Base-by-base conservation (phyloP, 2,329 filamentous ascomycete species). In the Trichoderma endophyticum region DNA sequence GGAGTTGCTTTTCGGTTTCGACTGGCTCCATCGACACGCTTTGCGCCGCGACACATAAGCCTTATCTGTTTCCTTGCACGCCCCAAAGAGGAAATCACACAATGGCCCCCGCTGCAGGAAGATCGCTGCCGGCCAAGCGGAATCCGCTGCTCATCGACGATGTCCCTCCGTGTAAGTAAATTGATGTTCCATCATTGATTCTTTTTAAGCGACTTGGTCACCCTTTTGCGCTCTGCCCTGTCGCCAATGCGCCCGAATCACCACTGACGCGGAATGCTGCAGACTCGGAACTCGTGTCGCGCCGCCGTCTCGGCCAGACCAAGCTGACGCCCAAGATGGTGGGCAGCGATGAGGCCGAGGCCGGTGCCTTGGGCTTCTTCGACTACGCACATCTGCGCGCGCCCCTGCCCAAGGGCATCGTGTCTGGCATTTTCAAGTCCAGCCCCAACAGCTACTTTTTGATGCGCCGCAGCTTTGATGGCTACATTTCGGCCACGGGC, bases 301-400 rank as follows among this genome's bases (percentile, higher is more conserved):
- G 94, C 79, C 92, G 96, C 79, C 93, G 95, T 76, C 87, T 99
- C 60, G 96, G 95, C 61, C 95, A 97, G 83, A 99, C 96, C 28
- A 93, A 97, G 82, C 88, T 99, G 75, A 91, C 91, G 11, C 90
- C 95, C 67, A 96, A 94, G 84, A 90, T 94, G 78, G 90, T 91
- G 39, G 90, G 92, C 76, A 89, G 90, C 81, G 91, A 93, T 74
- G 91, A 93, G 75, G 89, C 90, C 71, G 93, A 93, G 80, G 86
- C 90, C 61, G 87, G 91, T 75, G 90, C 92, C 76, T 86, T 96
- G 73, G 94, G 93, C 66, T 90, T 91, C 61, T 97, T 99, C 80
- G 96, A 98, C 82, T 99, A 99, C 82, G 95, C 95, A 75, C 96
- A 99, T 81, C 87, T 99, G 64, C 92, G 95, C 79, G 95, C 95